These are phyloP conservation scores for Neurospora sp. DNA, from an alignment of 495 filamentous ascomycete genomes.

Conservation along the genomic window DNA sequence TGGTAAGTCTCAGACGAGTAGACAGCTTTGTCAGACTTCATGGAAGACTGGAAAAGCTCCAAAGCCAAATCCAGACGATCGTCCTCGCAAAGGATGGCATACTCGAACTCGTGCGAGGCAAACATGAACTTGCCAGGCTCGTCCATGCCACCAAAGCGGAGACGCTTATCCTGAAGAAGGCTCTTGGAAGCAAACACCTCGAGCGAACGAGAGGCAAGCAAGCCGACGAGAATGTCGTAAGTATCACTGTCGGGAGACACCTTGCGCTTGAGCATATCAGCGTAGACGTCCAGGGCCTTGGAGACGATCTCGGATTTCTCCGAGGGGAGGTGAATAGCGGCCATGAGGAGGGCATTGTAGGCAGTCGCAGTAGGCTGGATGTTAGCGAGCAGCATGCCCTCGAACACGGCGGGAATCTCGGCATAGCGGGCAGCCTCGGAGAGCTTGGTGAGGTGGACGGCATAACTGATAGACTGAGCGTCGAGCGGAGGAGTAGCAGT, in stretches of 20 bases:
- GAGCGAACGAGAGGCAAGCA: slow-evolving; percentile 69
- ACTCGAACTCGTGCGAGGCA: slow-evolving; percentile 73
- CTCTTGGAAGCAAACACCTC: slow-evolving; percentile 61
- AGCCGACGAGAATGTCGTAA: slow-evolving; percentile 73
- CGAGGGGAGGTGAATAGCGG: slow-evolving; percentile 63
- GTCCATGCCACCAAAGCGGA: slow-evolving; percentile 76
- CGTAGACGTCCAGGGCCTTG: slow-evolving; percentile 89
- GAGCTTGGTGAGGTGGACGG: slow-evolving; percentile 65
- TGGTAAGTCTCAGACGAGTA: slow-evolving; percentile 62
- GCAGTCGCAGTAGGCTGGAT: slow-evolving; percentile 69
- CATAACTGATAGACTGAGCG: slow-evolving; percentile 56
- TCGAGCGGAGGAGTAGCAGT: slow-evolving; percentile 37
- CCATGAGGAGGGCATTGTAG: slow-evolving; percentile 81
- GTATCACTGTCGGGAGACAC: slow-evolving; percentile 74
- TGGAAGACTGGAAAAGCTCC: slow-evolving; percentile 70
- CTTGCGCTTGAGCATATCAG: slow-evolving; percentile 84
- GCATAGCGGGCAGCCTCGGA: slow-evolving; percentile 56
- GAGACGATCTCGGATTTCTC: slow-evolving; percentile 71
- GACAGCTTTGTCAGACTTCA: slow-evolving; percentile 47
- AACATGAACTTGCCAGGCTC: slow-evolving; percentile 86
- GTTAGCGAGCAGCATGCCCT: slow-evolving; percentile 68
- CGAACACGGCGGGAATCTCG: slow-evolving; percentile 83
- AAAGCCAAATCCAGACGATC: slow-evolving; percentile 75
- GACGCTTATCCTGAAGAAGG: slow-evolving; percentile 60
- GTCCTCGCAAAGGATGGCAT: slow-evolving; percentile 73